Percentiles rank a stretch among this genome's conserved stretches.
Conservation (phyloP, 2,329 filamentous ascomycete species). For the Ophiostoma australiae region DNA sequence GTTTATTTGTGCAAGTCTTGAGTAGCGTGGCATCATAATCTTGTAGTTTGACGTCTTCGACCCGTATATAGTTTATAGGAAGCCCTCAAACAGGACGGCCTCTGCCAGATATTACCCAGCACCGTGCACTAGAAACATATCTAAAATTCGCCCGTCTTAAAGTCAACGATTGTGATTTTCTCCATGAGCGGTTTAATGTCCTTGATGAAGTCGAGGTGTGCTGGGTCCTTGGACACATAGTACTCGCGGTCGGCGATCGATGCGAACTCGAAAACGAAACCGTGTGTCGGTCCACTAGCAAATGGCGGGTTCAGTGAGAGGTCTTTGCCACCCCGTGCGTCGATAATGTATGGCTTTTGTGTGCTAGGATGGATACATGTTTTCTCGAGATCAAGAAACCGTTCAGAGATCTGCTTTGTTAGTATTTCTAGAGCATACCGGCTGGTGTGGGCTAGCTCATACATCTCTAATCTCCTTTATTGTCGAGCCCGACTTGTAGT, state of each 20-base stretch:
- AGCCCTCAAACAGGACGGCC: not conserved
- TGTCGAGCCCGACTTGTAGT: conserved; percentile 19
- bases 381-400: conserved; percentile 48
- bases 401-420: conserved; percentile 32
- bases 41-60: not conserved
- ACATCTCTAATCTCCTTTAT: conserved; percentile 17
- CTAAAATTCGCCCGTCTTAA: conserved; percentile 44
- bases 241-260: conserved; percentile 61
- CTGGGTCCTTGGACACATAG: conserved; percentile 61
- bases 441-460: not conserved
- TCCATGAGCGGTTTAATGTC: conserved; percentile 45
- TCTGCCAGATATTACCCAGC: not conserved
- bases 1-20: not conserved
- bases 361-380: conserved; percentile 58
- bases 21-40: not conserved
- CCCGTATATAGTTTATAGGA: not conserved
- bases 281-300: conserved; percentile 60
- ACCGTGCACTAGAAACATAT: too few relatives aligned
- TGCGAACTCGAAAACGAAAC: conserved; percentile 63
- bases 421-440: not conserved
- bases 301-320: conserved; percentile 52
- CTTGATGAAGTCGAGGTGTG: conserved; percentile 56
- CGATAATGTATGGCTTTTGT: conserved; percentile 55
- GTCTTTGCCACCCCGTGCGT: conserved; percentile 54
- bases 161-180: conserved; percentile 57